Base-by-base conservation (phyloP, 306 rosid genomes). In the Cicer bijugum region DNA sequence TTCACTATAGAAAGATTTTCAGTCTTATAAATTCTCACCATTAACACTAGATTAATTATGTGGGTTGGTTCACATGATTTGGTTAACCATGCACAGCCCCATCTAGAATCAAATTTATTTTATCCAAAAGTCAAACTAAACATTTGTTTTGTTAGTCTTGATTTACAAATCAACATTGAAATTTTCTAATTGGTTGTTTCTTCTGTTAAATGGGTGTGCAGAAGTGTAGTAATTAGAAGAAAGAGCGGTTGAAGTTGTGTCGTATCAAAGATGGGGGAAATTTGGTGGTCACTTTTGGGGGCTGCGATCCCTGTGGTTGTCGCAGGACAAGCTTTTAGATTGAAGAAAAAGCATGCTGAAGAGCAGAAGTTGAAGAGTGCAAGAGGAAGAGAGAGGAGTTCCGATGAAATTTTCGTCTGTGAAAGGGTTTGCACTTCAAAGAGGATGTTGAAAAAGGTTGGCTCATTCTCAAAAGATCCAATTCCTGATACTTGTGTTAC, bases 401-500 rank as follows among this genome's bases (percentile, higher is more conserved):
- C 97, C 0, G 97, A 91, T 67, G 97, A 91, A 61, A 91, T 91
- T 35, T 91, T 93, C 62, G 96, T 91, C 2, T 93, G 98, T 33
- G 98, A 93, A 80, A 88, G 97, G 81, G 98, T 93, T 1, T 93
- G 98, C 51, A 89, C 96, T 0, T 89, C 98, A 0, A 93, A 91
- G 85, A 89, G 98, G 85, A 93, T 93, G 96, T 77, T 91, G 72
- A 88, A 91, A 10, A 93, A 89, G 88, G 94, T 93, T 8, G 97
- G 96, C 19, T 78, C 97, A 8, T 89, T 93, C 84, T 89, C 98
- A 1, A 93, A 93, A 86, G 98, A 93, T 66, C 97, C 98, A 6
- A 89, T 93, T 81, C 94, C 96, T 37, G 98, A 91, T 71, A 93
- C 97, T 2, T 93, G 98, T 43, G 97, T 91, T 55, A 93, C 98